Evolutionary conservation across 768 basidiomycete species (phyloP).

Genomic region (Baorangia bicolor): DNA sequence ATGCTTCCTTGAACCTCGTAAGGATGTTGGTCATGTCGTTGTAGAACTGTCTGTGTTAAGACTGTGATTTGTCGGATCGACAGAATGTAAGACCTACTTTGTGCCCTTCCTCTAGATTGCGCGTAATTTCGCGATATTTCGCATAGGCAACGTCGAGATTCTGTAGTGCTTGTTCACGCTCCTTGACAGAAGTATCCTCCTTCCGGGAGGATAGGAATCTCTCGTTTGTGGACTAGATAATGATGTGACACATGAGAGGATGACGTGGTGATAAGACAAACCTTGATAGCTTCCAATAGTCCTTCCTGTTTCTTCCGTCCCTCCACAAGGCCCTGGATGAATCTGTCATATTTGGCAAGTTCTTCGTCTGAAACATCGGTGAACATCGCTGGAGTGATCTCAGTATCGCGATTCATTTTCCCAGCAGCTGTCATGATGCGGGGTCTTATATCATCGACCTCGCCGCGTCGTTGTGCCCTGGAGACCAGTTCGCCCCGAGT

Average conservation of each 20-base stretch:
- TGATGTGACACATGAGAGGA: neutral
- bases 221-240: constrained; percentile 59
- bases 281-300: constrained; percentile 68
- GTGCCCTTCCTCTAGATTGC: constrained; percentile 86
- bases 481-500: constrained; percentile 61
- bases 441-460: constrained; percentile 70
- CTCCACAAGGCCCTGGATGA: constrained; percentile 56
- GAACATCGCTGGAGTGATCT: constrained; percentile 84
- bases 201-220: constrained; percentile 73
- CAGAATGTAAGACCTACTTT: constrained; percentile 46
- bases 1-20: constrained; percentile 70
- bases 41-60: constrained; percentile 66
- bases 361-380: constrained; percentile 79
- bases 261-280: constrained; percentile 29
- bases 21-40: constrained; percentile 78
- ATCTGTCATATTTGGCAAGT: constrained; percentile 77
- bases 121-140: constrained; percentile 82
- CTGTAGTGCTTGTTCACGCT: constrained; percentile 79
- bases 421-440: constrained; percentile 66
- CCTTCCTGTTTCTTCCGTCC: constrained; percentile 61
- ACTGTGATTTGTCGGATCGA: neutral
- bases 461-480: constrained; percentile 59
- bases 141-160: constrained; percentile 81
- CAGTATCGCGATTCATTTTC: constrained; percentile 61
- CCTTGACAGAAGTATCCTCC: constrained; percentile 75